Percentiles rank a stretch among this genome's conserved stretches.
phyloP scores from a whole-genome alignment of 2,329 filamentous ascomycete species.

The Clarireedia paspali region DNA sequence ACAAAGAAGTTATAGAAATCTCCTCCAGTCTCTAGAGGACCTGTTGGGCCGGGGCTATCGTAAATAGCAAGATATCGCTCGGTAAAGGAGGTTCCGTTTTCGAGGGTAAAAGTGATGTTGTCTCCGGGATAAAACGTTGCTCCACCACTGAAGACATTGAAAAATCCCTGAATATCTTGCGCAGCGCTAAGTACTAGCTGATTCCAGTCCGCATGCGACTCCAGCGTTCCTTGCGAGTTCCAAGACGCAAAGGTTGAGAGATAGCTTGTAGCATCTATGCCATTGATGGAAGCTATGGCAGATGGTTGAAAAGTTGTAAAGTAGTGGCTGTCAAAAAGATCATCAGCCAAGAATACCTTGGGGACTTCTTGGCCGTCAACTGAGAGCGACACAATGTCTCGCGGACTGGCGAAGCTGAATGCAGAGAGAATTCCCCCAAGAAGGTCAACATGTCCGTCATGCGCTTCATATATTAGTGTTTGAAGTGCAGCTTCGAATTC shows the following conservation, averaged over 20 bases:
- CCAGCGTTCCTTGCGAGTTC: constrained; percentile 27
- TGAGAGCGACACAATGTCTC: constrained; percentile 51
- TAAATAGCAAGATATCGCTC: constrained; percentile 29
- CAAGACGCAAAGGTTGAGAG: constrained; percentile 36
- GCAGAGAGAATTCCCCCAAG: constrained; percentile 41
- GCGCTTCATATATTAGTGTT: constrained; percentile 39
- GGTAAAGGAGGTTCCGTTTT: constrained; percentile 31
- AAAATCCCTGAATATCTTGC: constrained; percentile 28
- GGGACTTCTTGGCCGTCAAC: constrained; percentile 40
- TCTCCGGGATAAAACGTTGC: constrained; percentile 33
- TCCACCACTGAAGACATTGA: constrained; percentile 27
- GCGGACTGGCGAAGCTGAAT: constrained; percentile 41
- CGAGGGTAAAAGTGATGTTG: constrained; percentile 29
- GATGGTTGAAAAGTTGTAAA: constrained; percentile 28
- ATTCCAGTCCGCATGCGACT: constrained; percentile 33
- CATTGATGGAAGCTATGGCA: constrained; percentile 47
- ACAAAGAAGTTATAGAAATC: constrained; percentile 27
- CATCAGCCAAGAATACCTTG: constrained; percentile 26
- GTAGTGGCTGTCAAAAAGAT: constrained; percentile 29
- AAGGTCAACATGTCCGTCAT: constrained; percentile 56
- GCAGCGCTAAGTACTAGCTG: constrained; percentile 19
- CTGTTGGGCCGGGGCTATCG: constrained; percentile 21
- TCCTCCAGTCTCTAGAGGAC: constrained; percentile 21
- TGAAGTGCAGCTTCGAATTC: constrained; percentile 49
- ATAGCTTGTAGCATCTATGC: constrained; percentile 38